Evolutionary conservation across 2,329 filamentous ascomycete species (phyloP).

Genomic region (Clarireedia monteithiana): DNA sequence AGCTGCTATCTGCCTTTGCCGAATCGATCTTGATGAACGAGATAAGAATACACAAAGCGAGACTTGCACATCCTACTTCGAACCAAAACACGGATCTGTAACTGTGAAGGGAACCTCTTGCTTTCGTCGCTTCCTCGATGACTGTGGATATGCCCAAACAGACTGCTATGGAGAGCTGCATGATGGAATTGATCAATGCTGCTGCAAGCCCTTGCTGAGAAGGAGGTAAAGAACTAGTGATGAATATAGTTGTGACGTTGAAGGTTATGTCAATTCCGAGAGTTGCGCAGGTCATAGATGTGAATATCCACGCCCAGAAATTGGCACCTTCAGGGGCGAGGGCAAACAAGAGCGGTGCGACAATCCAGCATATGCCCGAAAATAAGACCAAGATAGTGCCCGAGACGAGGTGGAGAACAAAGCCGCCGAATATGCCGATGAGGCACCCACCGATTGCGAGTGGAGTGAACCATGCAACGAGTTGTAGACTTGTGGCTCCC

Average conservation of each 20-base stretch:
- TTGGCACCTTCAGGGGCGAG: constrained; percentile 37
- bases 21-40: constrained; percentile 7
- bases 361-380: constrained; percentile 40
- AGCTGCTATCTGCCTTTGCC: not conserved
- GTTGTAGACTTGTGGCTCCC: constrained; percentile 43
- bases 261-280: constrained; percentile 68
- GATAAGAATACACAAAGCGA: constrained; percentile 3
- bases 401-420: constrained; percentile 36
- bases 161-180: constrained; percentile 5
- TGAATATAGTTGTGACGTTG: constrained; percentile 66
- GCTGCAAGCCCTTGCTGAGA: constrained; percentile 61
- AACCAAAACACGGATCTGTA: constrained; percentile 8
- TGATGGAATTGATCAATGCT: constrained; percentile 49
- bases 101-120: not conserved
- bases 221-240: constrained; percentile 59
- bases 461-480: constrained; percentile 50
- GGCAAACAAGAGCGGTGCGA: constrained; percentile 43
- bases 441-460: constrained; percentile 49
- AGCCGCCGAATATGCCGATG: constrained; percentile 56
- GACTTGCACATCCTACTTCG: constrained; percentile 1
- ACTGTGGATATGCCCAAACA: constrained; percentile 2
- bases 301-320: constrained; percentile 62
- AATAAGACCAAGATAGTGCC: constrained; percentile 42
- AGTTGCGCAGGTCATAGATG: constrained; percentile 57
- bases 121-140: not conserved